phyloP scores from a whole-genome alignment of 2,329 filamentous ascomycete species.

The Fusarium sp. region DNA sequence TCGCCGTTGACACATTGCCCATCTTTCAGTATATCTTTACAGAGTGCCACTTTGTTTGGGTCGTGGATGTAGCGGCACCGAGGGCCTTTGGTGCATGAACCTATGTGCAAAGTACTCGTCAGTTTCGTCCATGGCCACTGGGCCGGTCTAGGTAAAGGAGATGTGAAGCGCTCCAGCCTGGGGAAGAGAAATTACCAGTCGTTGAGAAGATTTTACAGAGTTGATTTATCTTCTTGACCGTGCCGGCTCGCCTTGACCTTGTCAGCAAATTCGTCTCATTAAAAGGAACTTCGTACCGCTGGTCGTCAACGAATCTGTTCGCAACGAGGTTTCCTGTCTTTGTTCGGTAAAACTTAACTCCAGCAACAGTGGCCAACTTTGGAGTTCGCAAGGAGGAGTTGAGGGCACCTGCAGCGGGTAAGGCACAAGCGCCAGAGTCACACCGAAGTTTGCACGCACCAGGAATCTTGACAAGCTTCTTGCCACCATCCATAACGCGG shows the following conservation, averaged over 20 bases:
- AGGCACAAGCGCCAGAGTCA: conserved; percentile 28
- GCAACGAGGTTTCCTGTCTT: conserved; percentile 89
- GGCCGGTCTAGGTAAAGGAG: conserved; percentile 31
- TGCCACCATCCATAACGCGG: conserved; percentile 76
- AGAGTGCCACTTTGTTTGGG: conserved; percentile 84
- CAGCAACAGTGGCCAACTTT: conserved; percentile 75
- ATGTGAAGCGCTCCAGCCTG: conserved; percentile 34
- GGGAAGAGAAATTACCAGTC: conserved; percentile 69
- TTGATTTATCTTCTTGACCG: conserved; percentile 73
- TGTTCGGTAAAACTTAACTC: conserved; percentile 84
- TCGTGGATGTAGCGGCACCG: conserved; percentile 85
- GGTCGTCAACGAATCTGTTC: conserved; percentile 75
- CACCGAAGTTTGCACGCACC: conserved; percentile 57
- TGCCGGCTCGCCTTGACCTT: conserved; percentile 56
- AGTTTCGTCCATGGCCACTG: conserved; percentile 56
- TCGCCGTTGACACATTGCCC: conserved; percentile 79
- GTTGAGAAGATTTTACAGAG: conserved; percentile 77
- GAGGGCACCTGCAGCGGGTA: conserved; percentile 59
- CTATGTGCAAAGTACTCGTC: conserved; percentile 59
- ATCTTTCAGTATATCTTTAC: conserved; percentile 85
- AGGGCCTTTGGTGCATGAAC: conserved; percentile 84
- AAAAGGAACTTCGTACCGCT: conserved; percentile 67
- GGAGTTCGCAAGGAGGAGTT: conserved; percentile 74
- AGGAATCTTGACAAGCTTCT: conserved; percentile 78
- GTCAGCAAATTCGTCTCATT: conserved; percentile 49